phyloP scores from a whole-genome alignment of 257 asterid species.

The Solanum appendiculatum region DNA sequence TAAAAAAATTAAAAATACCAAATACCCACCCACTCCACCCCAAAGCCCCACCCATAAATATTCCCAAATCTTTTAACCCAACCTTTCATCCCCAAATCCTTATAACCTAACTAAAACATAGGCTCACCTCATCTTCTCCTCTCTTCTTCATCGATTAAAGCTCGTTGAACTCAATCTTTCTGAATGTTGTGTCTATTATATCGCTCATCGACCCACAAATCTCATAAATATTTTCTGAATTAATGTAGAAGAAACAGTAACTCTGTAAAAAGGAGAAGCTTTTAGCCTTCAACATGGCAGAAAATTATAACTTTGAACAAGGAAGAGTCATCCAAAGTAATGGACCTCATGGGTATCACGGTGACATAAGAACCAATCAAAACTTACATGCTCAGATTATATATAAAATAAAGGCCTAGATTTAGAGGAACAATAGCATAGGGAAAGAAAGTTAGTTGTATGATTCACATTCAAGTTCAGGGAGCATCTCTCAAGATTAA shows the following conservation, averaged over 20 bases:
- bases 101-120: too few species aligned
- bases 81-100: too few species aligned
- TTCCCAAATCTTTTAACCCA: too few species aligned
- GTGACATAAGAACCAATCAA: background rate
- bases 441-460: background rate
- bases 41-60: too few species aligned
- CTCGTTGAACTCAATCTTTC: too few species aligned
- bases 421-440: background rate
- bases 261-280: constrained; percentile 38
- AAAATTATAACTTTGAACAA: background rate
- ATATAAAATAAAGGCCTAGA: background rate
- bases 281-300: constrained; percentile 7
- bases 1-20: too few species aligned
- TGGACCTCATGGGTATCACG: background rate
- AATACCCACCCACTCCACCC: background rate
- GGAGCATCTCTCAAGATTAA: background rate
- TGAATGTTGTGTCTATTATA: constrained; percentile 45
- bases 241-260: constrained; percentile 82
- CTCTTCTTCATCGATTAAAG: too few species aligned
- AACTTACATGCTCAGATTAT: background rate
- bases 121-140: too few species aligned
- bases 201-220: constrained; percentile 88
- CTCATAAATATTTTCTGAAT: constrained; percentile 80
- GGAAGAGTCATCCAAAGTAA: background rate
- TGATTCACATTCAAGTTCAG: background rate